Percentiles rank a stretch among this genome's conserved stretches.
Conservation (phyloP, 805 yeast genomes). For the Nakazawaea laoshanensis region DNA sequence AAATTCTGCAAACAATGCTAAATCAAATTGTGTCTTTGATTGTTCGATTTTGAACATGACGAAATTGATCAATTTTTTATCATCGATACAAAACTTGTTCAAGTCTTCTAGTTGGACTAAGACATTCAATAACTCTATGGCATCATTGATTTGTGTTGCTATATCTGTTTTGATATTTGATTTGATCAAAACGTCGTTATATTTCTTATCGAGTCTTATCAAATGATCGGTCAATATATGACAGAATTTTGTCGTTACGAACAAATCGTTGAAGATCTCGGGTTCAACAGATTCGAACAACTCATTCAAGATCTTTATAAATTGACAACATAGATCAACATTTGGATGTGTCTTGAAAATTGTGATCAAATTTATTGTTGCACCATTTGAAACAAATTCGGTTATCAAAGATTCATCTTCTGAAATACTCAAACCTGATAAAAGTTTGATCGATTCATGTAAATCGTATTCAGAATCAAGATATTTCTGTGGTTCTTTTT, state of each 20-base stretch:
- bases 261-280: neutral
- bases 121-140: slow-evolving; percentile 1
- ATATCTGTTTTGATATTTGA: neutral
- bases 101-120: slow-evolving; percentile 1
- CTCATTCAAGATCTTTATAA: slow-evolving; percentile 5
- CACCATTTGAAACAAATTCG: neutral
- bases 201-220: neutral
- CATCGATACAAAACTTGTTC: slow-evolving; percentile 5
- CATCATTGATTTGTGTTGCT: neutral
- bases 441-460: slow-evolving; percentile 8
- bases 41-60: neutral
- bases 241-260: slow-evolving; percentile 3
- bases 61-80: slow-evolving; percentile 5
- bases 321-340: slow-evolving; percentile 4
- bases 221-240: slow-evolving; percentile 4
- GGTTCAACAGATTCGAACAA: slow-evolving; percentile 3
- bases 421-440: slow-evolving; percentile 6
- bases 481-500: slow-evolving; percentile 6
- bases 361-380: slow-evolving; percentile 2
- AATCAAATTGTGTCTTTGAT: neutral
- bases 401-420: slow-evolving; percentile 1
- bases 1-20: slow-evolving; percentile 2
- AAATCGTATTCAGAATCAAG: slow-evolving; percentile 11
- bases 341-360: slow-evolving; percentile 11
- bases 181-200: neutral